Evolutionary conservation across 2,329 filamentous ascomycete genomes (phyloP).

Genomic region (Phialocephala sp.): DNA sequence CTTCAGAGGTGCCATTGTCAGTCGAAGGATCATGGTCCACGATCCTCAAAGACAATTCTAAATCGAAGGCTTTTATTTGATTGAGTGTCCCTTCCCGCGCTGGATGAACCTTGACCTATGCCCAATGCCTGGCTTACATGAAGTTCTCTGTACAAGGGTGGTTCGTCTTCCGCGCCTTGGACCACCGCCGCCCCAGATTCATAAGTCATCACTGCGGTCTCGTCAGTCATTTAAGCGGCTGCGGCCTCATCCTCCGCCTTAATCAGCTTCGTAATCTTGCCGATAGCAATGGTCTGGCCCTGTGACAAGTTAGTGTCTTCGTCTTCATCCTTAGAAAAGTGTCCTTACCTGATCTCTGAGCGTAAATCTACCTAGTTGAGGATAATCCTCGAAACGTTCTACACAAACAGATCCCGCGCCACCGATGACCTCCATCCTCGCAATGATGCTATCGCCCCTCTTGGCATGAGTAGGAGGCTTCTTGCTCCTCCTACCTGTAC

Average conservation of each 20-base stretch:
- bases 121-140: constrained; percentile 14
- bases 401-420: constrained; percentile 88
- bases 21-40: neutral
- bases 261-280: constrained; percentile 95
- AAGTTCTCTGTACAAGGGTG: constrained; percentile 11
- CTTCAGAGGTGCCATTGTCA: neutral
- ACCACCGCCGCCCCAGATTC: constrained; percentile 6
- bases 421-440: constrained; percentile 84
- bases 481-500: constrained; percentile 92
- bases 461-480: constrained; percentile 89
- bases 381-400: constrained; percentile 94
- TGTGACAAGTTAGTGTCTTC: constrained; percentile 48
- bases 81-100: neutral
- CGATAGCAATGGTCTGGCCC: constrained; percentile 99
- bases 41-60: neutral
- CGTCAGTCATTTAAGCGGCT: constrained; percentile 32
- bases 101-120: constrained; percentile 2
- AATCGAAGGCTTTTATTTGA: constrained; percentile 8
- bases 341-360: constrained; percentile 78
- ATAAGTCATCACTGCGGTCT: constrained; percentile 9
- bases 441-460: constrained; percentile 83
- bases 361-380: constrained; percentile 90
- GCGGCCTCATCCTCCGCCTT: constrained; percentile 44
- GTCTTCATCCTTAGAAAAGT: constrained; percentile 25
- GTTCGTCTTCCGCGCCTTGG: neutral